Base-by-base conservation (phyloP, 306 rosid species). In the Pterocarpus macrocarpus region DNA sequence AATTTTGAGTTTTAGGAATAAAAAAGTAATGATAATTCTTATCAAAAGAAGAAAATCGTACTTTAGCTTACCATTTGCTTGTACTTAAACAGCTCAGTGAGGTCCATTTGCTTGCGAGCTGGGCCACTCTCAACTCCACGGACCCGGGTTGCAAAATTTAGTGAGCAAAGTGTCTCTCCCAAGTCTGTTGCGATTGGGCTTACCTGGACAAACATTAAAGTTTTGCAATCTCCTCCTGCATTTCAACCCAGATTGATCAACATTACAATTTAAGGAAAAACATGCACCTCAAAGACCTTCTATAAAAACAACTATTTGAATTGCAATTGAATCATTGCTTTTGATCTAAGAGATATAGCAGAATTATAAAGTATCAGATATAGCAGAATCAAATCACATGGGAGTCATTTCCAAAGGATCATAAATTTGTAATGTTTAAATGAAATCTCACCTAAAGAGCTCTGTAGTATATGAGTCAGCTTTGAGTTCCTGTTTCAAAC, bases 211-310 rank as follows among this genome's bases (percentile, higher is more conserved):
- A 95, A 93, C 99, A 95, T 95, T 77, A 95, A 77, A 12, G 99
- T 95, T 90, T 95, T 95, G 87, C 99, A 93, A 83, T 95, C 98
- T 84, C 99, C 98, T 50, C 99, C 99, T 95, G 92, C 86, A 86
- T 52, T 71, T 83, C 71, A 79, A 71, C 33, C 80, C 52, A 79
- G 30, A 52, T 75, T 82, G 75, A 88, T 22, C 28, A 88, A 64
- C 62, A 56, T 71, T 64, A 76, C 58, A 22, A 33, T 55, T 32
- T 10, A 63, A 39, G 11, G 44, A 32, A 55, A 47, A 22, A 52
- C 30, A 35, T 4, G 49, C 16, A 49, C 28, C 10, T 49, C 1
- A 0, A 36, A 49, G 41, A 67, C 38, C 41, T 64, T 41, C 33
- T 17, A 50, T 36, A 64, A 16, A 35, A 49, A 5, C 3, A 34